Evolutionary conservation across 768 basidiomycete species (phyloP).

Genomic region (Kondoa subrosea): DNA sequence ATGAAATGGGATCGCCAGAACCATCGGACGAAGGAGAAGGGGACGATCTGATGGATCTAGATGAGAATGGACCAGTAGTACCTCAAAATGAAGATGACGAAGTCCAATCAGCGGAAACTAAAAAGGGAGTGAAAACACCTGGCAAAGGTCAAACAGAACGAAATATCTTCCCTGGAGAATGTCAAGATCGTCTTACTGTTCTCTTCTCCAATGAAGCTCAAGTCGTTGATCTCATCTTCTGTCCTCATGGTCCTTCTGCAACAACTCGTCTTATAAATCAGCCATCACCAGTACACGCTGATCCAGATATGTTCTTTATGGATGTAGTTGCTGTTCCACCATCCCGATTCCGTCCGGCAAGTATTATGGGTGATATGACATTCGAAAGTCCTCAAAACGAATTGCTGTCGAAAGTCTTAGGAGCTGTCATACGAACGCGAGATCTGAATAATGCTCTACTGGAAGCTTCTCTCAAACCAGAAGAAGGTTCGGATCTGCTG

Average conservation of each 20-base stretch:
- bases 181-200: constrained; percentile 75
- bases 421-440: constrained; percentile 28
- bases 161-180: constrained; percentile 76
- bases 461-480: constrained; percentile 9
- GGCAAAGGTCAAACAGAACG: constrained; percentile 43
- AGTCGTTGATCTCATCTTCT: constrained; percentile 77
- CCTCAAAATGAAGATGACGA: constrained; percentile 28
- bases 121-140: constrained; percentile 50
- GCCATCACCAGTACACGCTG: background rate
- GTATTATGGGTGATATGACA: constrained; percentile 72
- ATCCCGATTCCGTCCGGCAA: constrained; percentile 85
- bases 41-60: constrained; percentile 31
- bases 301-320: constrained; percentile 81
- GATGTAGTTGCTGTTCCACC: constrained; percentile 81
- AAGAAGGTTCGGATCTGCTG: background rate
- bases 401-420: constrained; percentile 60
- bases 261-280: background rate
- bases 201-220: constrained; percentile 66
- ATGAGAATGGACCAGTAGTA: constrained; percentile 40
- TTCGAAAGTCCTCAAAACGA: constrained; percentile 97
- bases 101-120: constrained; percentile 49
- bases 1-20: constrained; percentile 41
- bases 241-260: constrained; percentile 58
- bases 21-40: constrained; percentile 29
- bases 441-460: constrained; percentile 9